Conservation (phyloP, 129 eudicot genomes). For the Smallanthus sonchifolius region DNA sequence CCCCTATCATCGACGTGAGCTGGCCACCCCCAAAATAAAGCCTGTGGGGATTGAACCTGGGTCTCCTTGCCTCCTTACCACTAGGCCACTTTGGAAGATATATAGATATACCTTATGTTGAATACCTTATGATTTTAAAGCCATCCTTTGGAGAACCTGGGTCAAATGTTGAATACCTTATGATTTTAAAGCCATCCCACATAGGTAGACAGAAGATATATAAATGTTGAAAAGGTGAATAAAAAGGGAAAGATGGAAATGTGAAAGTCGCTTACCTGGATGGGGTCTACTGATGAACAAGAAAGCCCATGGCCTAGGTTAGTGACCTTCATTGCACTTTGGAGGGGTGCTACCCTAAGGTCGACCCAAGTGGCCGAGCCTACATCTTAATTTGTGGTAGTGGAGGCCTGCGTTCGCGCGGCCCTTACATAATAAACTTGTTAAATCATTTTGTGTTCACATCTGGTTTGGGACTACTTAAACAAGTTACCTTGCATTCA, state of each 20-base stretch:
- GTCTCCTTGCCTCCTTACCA: too few relatives aligned
- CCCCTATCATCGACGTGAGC: too few relatives aligned
- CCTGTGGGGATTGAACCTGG: too few relatives aligned
- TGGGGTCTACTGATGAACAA: constrained; percentile 38
- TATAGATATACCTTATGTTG: too few relatives aligned
- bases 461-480: too few relatives aligned
- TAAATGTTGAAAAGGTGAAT: neutral
- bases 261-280: constrained; percentile 22
- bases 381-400: constrained; percentile 54
- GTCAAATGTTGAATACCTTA: too few relatives aligned
- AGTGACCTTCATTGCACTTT: constrained; percentile 29
- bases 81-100: too few relatives aligned
- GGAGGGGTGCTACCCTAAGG: constrained; percentile 27
- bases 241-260: neutral
- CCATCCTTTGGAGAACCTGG: too few relatives aligned
- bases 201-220: neutral
- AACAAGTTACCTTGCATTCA: too few relatives aligned
- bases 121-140: too few relatives aligned
- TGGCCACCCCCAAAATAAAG: too few relatives aligned
- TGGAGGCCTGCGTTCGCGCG: constrained; percentile 58
- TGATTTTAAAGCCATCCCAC: neutral
- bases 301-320: constrained; percentile 27
- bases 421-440: constrained; percentile 19
- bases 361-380: constrained; percentile 34
- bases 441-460: too few relatives aligned